These are phyloP conservation scores for Rhynchosporium graminicola DNA, from an alignment of 2,329 filamentous ascomycete genomes.

Conservation along the genomic window DNA sequence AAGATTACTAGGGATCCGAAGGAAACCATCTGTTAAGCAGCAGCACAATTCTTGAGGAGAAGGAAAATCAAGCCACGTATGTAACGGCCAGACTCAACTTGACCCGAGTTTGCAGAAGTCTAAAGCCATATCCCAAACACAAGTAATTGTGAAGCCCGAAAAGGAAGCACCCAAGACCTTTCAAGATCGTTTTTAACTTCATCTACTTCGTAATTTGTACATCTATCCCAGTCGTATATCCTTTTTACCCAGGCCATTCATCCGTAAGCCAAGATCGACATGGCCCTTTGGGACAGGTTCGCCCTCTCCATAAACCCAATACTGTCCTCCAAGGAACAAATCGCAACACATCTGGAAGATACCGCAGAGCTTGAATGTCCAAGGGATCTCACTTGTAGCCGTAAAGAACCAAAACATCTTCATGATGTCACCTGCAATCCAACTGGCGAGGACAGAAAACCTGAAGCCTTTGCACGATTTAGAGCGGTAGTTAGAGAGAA, in stretches of 20 bases:
- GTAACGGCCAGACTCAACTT: no score
- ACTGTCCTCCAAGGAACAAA: constrained; percentile 72
- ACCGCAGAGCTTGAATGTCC: constrained; percentile 80
- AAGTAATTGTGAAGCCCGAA: no score
- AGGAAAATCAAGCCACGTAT: no score
- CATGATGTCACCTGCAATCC: constrained; percentile 79
- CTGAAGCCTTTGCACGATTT: constrained; percentile 77
- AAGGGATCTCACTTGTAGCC: constrained; percentile 67
- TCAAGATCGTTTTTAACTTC: not conserved
- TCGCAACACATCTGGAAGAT: constrained; percentile 81
- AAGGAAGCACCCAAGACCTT: no score
- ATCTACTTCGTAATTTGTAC: constrained; percentile 8
- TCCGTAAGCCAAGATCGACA: constrained; percentile 15
- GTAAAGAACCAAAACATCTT: constrained; percentile 89
- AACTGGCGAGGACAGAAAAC: constrained; percentile 72
- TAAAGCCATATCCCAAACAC: no score
- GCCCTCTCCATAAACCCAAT: constrained; percentile 66
- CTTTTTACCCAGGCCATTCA: constrained; percentile 33
- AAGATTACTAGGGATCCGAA: no score
- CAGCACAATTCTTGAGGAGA: no score
- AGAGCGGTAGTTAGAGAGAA: constrained; percentile 67
- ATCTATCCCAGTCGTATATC: constrained; percentile 36
- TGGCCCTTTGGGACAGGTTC: constrained; percentile 35
- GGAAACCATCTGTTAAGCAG: no score
- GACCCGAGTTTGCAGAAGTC: no score